Evolutionary conservation across 2,329 filamentous ascomycete species (phyloP).

Genomic region (Talaromyces sp.): DNA sequence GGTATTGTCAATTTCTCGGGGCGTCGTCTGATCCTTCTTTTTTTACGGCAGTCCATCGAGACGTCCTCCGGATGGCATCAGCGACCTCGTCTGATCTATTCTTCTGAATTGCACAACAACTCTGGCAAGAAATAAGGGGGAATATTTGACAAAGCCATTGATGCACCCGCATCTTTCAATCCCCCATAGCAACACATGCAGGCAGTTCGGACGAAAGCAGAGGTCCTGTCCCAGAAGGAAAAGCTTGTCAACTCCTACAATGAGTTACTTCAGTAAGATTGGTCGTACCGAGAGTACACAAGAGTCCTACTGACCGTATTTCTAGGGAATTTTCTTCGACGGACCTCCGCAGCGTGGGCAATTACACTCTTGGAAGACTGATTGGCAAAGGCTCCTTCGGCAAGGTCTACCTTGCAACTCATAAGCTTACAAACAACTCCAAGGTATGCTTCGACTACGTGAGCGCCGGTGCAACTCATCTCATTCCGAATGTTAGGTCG

Average conservation of each 20-base stretch:
- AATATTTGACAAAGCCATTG: neutral
- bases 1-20: neutral
- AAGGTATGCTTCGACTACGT: conserved; percentile 56
- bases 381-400: conserved; percentile 98
- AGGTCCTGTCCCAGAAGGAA: conserved; percentile 56
- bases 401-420: conserved; percentile 91
- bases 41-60: neutral
- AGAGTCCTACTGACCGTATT: conserved; percentile 16
- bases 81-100: neutral
- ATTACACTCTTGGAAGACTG: conserved; percentile 83
- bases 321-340: conserved; percentile 85
- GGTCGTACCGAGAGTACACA: neutral
- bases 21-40: neutral
- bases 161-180: neutral
- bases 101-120: neutral
- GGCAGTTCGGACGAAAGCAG: conserved; percentile 40
- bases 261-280: conserved; percentile 81
- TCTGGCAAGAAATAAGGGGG: neutral
- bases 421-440: conserved; percentile 97
- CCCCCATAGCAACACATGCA: conserved; percentile 38
- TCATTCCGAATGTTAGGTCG: conserved; percentile 58
- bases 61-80: conserved; percentile 3
- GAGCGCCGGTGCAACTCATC: neutral
- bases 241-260: conserved; percentile 97
- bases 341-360: conserved; percentile 87